Conservation (phyloP, 2,329 filamentous ascomycete genomes). For the Hortaea werneckii region DNA sequence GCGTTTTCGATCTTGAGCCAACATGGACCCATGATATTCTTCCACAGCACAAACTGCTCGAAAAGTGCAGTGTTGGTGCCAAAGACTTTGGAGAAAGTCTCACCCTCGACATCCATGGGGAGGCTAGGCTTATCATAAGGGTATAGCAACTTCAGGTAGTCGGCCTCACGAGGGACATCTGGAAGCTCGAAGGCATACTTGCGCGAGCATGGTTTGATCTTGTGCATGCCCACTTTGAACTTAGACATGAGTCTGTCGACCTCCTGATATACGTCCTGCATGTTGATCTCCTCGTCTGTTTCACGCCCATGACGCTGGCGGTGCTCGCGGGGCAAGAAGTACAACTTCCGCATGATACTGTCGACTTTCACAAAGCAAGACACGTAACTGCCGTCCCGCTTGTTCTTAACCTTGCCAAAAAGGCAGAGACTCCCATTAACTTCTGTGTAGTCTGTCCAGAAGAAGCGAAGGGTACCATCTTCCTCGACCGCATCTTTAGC, state of each 20-base stretch:
- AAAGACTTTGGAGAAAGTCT: constrained; percentile 91
- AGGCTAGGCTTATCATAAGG: constrained; percentile 76
- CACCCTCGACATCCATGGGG: constrained; percentile 59
- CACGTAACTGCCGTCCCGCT: constrained; percentile 64
- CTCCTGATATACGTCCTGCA: constrained; percentile 84
- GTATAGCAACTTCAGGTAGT: constrained; percentile 94
- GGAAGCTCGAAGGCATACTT: constrained; percentile 95
- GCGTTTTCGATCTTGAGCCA: constrained; percentile 87
- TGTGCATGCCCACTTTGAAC: constrained; percentile 78
- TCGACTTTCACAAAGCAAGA: constrained; percentile 96
- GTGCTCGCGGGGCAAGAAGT: constrained; percentile 72
- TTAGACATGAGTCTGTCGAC: constrained; percentile 81
- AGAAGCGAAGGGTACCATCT: constrained; percentile 85
- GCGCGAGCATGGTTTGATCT: constrained; percentile 78
- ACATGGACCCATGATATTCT: constrained; percentile 97
- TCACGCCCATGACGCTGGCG: constrained; percentile 51
- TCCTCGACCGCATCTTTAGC: constrained; percentile 81
- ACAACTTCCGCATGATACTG: constrained; percentile 86
- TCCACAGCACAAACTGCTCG: constrained; percentile 97
- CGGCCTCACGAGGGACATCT: constrained; percentile 73
- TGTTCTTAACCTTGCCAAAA: constrained; percentile 93
- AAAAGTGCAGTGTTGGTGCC: constrained; percentile 89
- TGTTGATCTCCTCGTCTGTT: constrained; percentile 68
- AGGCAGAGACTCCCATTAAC: constrained; percentile 83
- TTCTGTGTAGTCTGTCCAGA: constrained; percentile 95